Conservation (phyloP, 2,329 filamentous ascomycete species). For the Beauveria asiatica region DNA sequence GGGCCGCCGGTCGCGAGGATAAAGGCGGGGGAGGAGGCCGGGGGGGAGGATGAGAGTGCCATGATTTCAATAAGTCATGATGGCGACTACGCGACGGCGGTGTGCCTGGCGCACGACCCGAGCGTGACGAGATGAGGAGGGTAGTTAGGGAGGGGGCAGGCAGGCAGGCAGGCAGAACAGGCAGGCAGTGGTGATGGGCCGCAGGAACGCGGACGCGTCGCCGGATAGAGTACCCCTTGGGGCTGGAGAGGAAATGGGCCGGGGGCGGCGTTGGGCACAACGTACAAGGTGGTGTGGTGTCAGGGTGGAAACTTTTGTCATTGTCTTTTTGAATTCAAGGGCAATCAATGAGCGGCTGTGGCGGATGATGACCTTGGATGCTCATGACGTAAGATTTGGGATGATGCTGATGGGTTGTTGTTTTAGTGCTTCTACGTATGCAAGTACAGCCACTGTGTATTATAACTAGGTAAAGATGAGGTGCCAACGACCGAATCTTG, state of each 20-base stretch:
- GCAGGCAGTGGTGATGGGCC: too few species aligned
- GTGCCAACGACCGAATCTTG: too few species aligned
- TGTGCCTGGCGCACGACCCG: slow-evolving; percentile 46
- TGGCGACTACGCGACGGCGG: slow-evolving; percentile 67
- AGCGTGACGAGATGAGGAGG: neutral
- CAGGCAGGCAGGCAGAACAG: too few species aligned
- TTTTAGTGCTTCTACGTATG: too few species aligned
- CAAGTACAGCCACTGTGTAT: too few species aligned
- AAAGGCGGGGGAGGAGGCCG: slow-evolving; percentile 18
- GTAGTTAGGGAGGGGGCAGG: neutral
- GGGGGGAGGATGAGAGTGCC: slow-evolving; percentile 44
- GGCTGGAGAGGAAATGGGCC: neutral
- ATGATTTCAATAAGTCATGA: slow-evolving; percentile 82
- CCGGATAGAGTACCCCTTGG: neutral
- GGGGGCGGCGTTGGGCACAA: neutral
- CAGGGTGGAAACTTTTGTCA: neutral
- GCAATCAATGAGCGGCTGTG: neutral
- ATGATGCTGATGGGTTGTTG: too few species aligned
- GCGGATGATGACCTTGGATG: neutral
- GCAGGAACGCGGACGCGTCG: too few species aligned
- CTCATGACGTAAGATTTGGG: too few species aligned
- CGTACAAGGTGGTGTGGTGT: neutral
- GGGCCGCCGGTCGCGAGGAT: slow-evolving; percentile 39
- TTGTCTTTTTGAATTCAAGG: too few species aligned
- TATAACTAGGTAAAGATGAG: too few species aligned